These are phyloP conservation scores for Paxillus involutus DNA, from an alignment of 768 basidiomycete genomes.

Conservation along the genomic window DNA sequence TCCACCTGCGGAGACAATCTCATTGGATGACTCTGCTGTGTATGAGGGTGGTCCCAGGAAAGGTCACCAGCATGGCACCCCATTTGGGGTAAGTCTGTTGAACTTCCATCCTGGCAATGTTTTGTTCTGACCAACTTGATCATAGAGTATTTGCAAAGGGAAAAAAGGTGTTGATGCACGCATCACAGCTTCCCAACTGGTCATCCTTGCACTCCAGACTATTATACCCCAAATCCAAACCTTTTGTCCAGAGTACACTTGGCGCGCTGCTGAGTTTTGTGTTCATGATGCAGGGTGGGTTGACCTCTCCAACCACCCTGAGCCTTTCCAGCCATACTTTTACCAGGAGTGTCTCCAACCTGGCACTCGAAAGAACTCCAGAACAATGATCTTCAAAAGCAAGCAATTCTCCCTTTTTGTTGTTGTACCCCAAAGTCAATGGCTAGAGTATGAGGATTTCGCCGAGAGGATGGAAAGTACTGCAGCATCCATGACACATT, in stretches of 20 bases:
- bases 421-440: conserved; percentile 6
- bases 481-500: too few relatives aligned
- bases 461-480: too few relatives aligned
- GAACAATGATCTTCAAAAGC: conserved; percentile 1
- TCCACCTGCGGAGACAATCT: neutral
- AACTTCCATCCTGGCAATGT: neutral
- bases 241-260: neutral
- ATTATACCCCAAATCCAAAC: neutral
- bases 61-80: neutral
- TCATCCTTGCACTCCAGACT: neutral
- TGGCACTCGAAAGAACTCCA: neutral
- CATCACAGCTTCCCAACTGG: neutral
- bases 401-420: conserved; percentile 2
- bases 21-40: neutral
- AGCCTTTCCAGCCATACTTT: neutral
- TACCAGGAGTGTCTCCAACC: conserved; percentile 3
- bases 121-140: neutral
- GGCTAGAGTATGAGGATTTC: neutral
- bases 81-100: neutral
- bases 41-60: neutral
- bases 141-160: neutral
- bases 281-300: conserved; percentile 5
- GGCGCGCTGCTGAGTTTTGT: conserved; percentile 4
- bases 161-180: neutral
- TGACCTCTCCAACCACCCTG: neutral